Percentiles rank a stretch among this genome's conserved stretches.
Evolutionary conservation across 164 flowering plant species (phyloP).

Genomic region (Saururus chinensis): DNA sequence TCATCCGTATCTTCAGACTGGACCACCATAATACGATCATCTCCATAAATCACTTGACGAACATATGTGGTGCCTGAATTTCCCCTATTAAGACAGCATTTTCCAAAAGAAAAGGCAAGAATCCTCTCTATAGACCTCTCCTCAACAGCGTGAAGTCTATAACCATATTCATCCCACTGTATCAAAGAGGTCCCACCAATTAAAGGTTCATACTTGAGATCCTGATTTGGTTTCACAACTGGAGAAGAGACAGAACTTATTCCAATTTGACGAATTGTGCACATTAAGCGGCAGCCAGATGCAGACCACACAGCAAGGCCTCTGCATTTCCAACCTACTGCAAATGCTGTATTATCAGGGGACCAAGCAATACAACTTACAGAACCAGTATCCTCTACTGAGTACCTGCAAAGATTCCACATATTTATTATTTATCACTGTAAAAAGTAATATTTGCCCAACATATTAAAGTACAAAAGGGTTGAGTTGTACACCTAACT

Average conservation of each 20-base stretch:
- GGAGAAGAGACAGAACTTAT: conserved; percentile 89
- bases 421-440: background rate
- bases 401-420: conserved; percentile 46
- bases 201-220: conserved; percentile 74
- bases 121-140: conserved; percentile 73
- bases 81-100: conserved; percentile 91
- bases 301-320: conserved; percentile 97
- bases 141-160: conserved; percentile 84
- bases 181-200: conserved; percentile 71
- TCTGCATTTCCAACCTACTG: conserved; percentile 94
- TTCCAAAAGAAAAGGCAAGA: conserved; percentile 86
- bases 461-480: background rate
- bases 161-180: conserved; percentile 98
- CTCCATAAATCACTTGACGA: conserved; percentile 91
- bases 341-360: conserved; percentile 95
- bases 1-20: conserved; percentile 92
- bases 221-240: conserved; percentile 55
- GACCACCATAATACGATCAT: conserved; percentile 85
- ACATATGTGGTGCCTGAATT: conserved; percentile 72
- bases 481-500: background rate
- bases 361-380: conserved; percentile 92
- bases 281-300: conserved; percentile 98
- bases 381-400: conserved; percentile 90
- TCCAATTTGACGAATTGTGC: conserved; percentile 89
- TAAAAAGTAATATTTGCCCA: background rate